A percentile compares a stretch with the other conserved stretches of the same genome.
Evolutionary conservation across 768 basidiomycete genomes (phyloP).

Genomic region (Suillus discolor): DNA sequence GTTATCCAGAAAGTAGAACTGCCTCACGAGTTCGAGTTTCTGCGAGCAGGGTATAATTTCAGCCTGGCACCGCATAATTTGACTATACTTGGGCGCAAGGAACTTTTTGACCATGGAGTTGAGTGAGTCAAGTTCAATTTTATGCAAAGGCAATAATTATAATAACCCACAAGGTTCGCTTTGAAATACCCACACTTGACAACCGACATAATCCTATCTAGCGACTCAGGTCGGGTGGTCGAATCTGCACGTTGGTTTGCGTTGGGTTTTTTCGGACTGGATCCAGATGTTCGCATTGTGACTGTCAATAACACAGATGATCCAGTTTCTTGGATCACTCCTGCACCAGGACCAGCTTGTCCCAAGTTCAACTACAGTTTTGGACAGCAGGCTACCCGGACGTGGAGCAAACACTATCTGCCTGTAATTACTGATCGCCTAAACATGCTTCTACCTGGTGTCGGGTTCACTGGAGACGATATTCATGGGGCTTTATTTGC

Average conservation of each 20-base stretch:
- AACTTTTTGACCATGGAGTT: slow-evolving; percentile 40
- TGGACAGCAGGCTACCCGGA: slow-evolving; percentile 7
- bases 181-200: slow-evolving; percentile 12
- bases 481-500: slow-evolving; percentile 39
- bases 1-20: slow-evolving; percentile 29
- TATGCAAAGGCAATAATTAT: not conserved
- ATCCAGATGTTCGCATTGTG: slow-evolving; percentile 20
- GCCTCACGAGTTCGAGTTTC: slow-evolving; percentile 30
- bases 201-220: slow-evolving; percentile 7
- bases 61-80: slow-evolving; percentile 37
- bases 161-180: slow-evolving; percentile 1
- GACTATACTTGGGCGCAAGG: slow-evolving; percentile 33
- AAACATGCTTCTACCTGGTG: slow-evolving; percentile 33
- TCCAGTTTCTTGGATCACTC: slow-evolving; percentile 39
- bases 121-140: slow-evolving; percentile 20
- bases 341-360: slow-evolving; percentile 38
- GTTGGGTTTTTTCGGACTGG: slow-evolving; percentile 36
- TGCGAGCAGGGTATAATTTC: slow-evolving; percentile 35
- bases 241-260: slow-evolving; percentile 42
- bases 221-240: slow-evolving; percentile 20
- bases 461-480: slow-evolving; percentile 32
- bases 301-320: slow-evolving; percentile 32
- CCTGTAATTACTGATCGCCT: slow-evolving; percentile 38
- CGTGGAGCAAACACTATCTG: slow-evolving; percentile 29
- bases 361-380: slow-evolving; percentile 25